A percentile compares a stretch with the other conserved stretches of the same genome.
Conservation (phyloP, 1,139 yeast species). For the Blastobotrys capitulatus region DNA sequence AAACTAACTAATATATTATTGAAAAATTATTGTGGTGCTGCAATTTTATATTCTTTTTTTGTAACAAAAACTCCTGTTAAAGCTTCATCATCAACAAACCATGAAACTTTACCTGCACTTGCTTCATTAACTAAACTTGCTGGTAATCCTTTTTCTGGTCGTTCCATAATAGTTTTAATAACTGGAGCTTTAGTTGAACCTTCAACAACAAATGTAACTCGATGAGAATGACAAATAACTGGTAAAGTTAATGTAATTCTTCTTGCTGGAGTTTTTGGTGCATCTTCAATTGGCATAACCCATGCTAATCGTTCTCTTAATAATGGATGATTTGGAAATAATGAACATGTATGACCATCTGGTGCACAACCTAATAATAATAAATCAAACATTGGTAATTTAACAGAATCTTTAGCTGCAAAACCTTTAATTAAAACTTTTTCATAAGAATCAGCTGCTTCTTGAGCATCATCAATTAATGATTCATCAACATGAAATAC, state of each 20-base stretch:
- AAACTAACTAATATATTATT: background rate
- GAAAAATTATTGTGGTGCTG: too few relatives aligned
- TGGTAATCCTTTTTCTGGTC: slow-evolving; percentile 96
- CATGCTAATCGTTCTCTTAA: slow-evolving; percentile 90
- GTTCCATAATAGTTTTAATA: slow-evolving; percentile 87
- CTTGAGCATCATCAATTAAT: slow-evolving; percentile 78
- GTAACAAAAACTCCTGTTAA: slow-evolving; percentile 75
- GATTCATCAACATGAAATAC: slow-evolving; percentile 79
- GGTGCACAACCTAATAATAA: slow-evolving; percentile 95
- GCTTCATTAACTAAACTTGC: slow-evolving; percentile 91
- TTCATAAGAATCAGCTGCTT: slow-evolving; percentile 91
- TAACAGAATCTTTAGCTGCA: slow-evolving; percentile 95
- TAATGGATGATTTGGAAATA: slow-evolving; percentile 88
- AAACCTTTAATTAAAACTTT: slow-evolving; percentile 78
- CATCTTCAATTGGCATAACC: slow-evolving; percentile 91
- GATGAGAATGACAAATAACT: slow-evolving; percentile 87
- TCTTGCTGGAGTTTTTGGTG: slow-evolving; percentile 83
- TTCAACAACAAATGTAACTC: slow-evolving; percentile 92
- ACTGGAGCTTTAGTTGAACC: slow-evolving; percentile 95
- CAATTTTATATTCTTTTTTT: slow-evolving; percentile 62
- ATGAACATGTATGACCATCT: slow-evolving; percentile 94
- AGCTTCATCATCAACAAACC: slow-evolving; percentile 98
- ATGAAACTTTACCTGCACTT: slow-evolving; percentile 92
- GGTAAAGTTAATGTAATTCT: slow-evolving; percentile 93
- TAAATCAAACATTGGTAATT: slow-evolving; percentile 89